These are phyloP conservation scores for Metschnikowia picachoensis DNA, from an alignment of 805 yeast species.

Conservation along the genomic window DNA sequence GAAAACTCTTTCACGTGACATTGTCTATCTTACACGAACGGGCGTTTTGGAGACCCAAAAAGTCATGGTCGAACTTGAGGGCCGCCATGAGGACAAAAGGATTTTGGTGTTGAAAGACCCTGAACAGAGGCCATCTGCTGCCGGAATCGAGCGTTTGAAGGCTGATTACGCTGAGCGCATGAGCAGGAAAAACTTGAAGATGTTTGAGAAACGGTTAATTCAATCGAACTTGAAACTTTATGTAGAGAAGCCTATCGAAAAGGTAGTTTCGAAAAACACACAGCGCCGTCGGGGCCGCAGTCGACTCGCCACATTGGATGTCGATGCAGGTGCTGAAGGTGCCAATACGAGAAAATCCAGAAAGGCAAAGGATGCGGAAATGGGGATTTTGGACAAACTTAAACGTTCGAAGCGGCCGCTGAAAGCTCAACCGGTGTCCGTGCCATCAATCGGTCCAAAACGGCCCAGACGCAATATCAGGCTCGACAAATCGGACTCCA, in stretches of 20 bases:
- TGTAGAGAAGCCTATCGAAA: slow-evolving; percentile 9
- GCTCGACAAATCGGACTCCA: slow-evolving; percentile 45
- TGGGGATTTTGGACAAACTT: slow-evolving; percentile 10
- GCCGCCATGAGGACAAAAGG: slow-evolving; percentile 27
- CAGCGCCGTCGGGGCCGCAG: slow-evolving; percentile 7
- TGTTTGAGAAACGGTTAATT: slow-evolving; percentile 8
- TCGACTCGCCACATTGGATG: slow-evolving; percentile 14
- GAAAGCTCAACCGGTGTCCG: slow-evolving; percentile 6
- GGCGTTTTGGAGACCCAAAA: slow-evolving; percentile 22
- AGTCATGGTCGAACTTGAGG: slow-evolving; percentile 24
- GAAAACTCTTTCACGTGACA: slow-evolving; percentile 39
- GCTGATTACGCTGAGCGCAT: slow-evolving; percentile 14
- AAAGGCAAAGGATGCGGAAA: neutral
- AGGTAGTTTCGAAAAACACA: neutral
- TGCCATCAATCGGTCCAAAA: slow-evolving; percentile 6
- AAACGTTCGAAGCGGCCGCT: slow-evolving; percentile 16
- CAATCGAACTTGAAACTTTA: slow-evolving; percentile 15
- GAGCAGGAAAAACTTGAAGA: slow-evolving; percentile 11
- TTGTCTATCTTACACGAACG: slow-evolving; percentile 22
- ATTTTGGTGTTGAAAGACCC: slow-evolving; percentile 31
- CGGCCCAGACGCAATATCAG: slow-evolving; percentile 19
- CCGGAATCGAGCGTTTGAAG: slow-evolving; percentile 25
- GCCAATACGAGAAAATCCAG: neutral
- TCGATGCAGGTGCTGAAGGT: neutral
- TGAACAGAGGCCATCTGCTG: slow-evolving; percentile 24